These are phyloP conservation scores for Hypoxylon sp. DNA, from an alignment of 2,329 filamentous ascomycete species.

Conservation along the genomic window DNA sequence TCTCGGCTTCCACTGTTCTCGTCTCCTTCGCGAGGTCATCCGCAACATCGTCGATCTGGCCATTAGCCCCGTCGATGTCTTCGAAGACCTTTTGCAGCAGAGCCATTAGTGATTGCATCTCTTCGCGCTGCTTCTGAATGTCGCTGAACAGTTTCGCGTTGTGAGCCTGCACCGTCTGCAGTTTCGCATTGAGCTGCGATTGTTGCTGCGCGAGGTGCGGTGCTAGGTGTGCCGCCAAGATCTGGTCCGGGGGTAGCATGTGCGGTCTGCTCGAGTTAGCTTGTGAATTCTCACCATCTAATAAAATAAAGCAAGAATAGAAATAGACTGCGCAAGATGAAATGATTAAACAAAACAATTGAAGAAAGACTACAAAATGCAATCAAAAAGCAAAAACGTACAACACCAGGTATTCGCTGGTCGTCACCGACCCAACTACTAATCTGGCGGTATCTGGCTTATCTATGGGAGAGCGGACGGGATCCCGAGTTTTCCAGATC, in stretches of 20 bases:
- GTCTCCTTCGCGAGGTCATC: conserved; percentile 65
- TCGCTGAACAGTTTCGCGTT: conserved; percentile 67
- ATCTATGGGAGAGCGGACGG: conserved; percentile 45
- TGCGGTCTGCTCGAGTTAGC: conserved; percentile 59
- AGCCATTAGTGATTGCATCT: conserved; percentile 65
- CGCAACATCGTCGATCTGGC: conserved; percentile 60
- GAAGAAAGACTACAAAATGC: conserved; percentile 4
- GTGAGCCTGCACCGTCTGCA: conserved; percentile 68
- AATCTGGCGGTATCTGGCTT: conserved; percentile 40
- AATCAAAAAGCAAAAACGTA: conserved; percentile 41
- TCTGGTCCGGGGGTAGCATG: conserved; percentile 63
- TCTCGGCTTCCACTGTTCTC: conserved; percentile 58
- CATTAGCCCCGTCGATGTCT: conserved; percentile 67
- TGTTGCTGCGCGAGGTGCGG: conserved; percentile 66
- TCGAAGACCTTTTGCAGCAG: conserved; percentile 64
- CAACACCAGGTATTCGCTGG: conserved; percentile 46
- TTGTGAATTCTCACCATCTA: neutral
- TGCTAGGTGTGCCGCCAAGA: conserved; percentile 67
- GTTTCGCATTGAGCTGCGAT: conserved; percentile 66
- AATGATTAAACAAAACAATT: neutral
- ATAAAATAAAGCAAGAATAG: neutral
- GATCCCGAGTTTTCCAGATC: conserved; percentile 43
- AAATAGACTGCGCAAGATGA: neutral
- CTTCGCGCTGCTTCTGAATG: conserved; percentile 65
- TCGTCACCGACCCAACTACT: conserved; percentile 46